A percentile compares a stretch with the other conserved stretches of the same genome.
Conservation (phyloP, 768 basidiomycete species). For the Naematelia encephala region DNA sequence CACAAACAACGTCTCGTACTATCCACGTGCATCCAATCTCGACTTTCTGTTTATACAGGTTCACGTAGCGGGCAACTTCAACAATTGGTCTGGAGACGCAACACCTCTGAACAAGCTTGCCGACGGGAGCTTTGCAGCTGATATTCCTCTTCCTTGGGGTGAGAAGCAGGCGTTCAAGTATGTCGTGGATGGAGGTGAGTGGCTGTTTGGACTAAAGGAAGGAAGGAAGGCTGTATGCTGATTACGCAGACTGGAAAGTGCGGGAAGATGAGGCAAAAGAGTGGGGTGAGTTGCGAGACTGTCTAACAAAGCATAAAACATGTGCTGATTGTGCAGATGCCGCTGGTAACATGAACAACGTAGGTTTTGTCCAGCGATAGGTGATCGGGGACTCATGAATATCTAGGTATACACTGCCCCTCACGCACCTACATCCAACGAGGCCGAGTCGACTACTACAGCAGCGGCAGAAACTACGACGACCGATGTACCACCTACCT, state of each 20-base stretch:
- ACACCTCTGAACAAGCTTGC: slow-evolving; percentile 40
- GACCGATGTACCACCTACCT: slow-evolving; percentile 10
- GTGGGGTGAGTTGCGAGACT: slow-evolving; percentile 44
- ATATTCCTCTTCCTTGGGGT: slow-evolving; percentile 43
- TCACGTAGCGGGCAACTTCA: slow-evolving; percentile 47
- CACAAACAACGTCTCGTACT: not conserved
- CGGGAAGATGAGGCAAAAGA: slow-evolving; percentile 51
- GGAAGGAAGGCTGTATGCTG: slow-evolving; percentile 7
- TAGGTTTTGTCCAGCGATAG: not conserved
- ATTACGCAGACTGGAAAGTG: slow-evolving; percentile 45
- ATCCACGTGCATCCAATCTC: slow-evolving; percentile 7
- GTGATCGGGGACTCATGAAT: not conserved
- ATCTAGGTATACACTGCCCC: slow-evolving; percentile 50
- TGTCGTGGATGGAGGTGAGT: slow-evolving; percentile 49
- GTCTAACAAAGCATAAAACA: not conserved
- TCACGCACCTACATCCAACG: slow-evolving; percentile 19
- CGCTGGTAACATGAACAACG: slow-evolving; percentile 52
- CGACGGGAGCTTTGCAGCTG: slow-evolving; percentile 38
- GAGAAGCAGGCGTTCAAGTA: slow-evolving; percentile 51
- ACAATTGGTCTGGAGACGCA: slow-evolving; percentile 45
- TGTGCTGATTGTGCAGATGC: slow-evolving; percentile 34
- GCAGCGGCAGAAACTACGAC: slow-evolving; percentile 10
- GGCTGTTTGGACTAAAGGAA: not conserved
- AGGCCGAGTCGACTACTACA: not conserved
- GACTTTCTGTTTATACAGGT: slow-evolving; percentile 30